Evolutionary conservation across 768 basidiomycete genomes (phyloP).

Genomic region (Xerocomus brunneocitrinus): DNA sequence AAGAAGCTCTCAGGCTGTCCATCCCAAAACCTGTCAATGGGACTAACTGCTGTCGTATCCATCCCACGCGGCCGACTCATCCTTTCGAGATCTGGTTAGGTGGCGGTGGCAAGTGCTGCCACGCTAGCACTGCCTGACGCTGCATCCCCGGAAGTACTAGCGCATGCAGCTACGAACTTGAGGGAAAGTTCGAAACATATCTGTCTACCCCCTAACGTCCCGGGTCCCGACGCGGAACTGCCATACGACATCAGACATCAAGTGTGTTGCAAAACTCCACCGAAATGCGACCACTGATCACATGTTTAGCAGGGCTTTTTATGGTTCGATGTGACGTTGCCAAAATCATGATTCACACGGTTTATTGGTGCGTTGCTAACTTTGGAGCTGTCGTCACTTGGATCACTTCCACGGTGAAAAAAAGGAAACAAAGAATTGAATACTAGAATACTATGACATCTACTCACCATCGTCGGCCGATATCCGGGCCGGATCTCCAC

Average conservation of each 20-base stretch:
- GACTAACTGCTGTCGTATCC: not conserved
- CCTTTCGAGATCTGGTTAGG: not conserved
- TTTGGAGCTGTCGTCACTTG: not conserved
- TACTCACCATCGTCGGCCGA: not conserved
- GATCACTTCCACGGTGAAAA: not conserved
- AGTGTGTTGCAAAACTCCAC: conserved; percentile 2
- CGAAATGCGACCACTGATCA: not conserved
- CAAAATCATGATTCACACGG: not conserved
- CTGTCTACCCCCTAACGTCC: not conserved
- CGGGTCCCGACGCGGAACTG: not conserved
- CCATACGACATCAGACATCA: conserved; percentile 4
- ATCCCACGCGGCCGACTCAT: not conserved
- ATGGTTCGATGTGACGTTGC: not conserved
- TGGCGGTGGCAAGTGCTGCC: not conserved
- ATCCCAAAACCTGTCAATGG: not conserved
- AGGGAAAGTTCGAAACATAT: conserved; percentile 1
- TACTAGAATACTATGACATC: not conserved
- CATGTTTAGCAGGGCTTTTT: not conserved
- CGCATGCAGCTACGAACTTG: not conserved
- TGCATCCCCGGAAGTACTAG: conserved; percentile 4
- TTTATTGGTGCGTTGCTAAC: conserved; percentile 1
- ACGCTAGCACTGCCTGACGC: conserved; percentile 9
- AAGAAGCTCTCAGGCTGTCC: not conserved
- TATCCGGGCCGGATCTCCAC: not conserved
- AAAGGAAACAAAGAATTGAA: conserved; percentile 1